Percentiles rank a stretch among this genome's conserved stretches.
phyloP scores from a whole-genome alignment of 768 basidiomycete genomes.

The Amanita polypyramis region DNA sequence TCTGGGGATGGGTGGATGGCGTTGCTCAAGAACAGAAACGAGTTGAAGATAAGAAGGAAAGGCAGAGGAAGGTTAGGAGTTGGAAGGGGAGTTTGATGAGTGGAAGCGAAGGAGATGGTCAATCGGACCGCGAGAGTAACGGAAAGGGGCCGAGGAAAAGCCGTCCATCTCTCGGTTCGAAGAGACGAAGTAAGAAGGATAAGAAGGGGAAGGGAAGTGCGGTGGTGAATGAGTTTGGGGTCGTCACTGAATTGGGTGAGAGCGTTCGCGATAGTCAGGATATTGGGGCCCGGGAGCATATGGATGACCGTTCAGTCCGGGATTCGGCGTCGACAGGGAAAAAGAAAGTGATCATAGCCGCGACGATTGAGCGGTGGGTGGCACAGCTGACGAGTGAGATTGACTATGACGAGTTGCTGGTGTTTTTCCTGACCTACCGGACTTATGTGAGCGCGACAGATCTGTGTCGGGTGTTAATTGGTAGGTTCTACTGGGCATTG shows the following conservation, averaged over 20 bases:
- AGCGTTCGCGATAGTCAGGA: not conserved
- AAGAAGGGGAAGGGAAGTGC: constrained; percentile 10
- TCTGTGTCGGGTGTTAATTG: constrained; percentile 72
- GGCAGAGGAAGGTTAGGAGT: not conserved
- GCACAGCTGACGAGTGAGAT: constrained; percentile 82
- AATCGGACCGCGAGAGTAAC: constrained; percentile 28
- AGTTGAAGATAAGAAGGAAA: not conserved
- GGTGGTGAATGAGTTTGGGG: constrained; percentile 6
- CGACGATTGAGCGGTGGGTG: constrained; percentile 90
- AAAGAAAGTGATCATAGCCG: constrained; percentile 63
- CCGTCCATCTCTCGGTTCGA: constrained; percentile 25
- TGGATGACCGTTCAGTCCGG: not conserved
- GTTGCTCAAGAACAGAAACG: constrained; percentile 9
- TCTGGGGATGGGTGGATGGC: constrained; percentile 61
- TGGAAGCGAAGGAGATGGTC: constrained; percentile 13
- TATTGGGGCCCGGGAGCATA: not conserved
- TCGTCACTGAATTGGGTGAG: not conserved
- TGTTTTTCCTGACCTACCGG: constrained; percentile 90
- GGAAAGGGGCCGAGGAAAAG: constrained; percentile 23
- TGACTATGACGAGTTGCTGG: constrained; percentile 77
- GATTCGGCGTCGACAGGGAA: constrained; percentile 16
- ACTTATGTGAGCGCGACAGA: constrained; percentile 74
- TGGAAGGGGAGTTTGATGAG: constrained; percentile 4
- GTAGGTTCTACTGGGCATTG: constrained; percentile 85
- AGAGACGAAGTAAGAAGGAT: constrained; percentile 20